A percentile compares a stretch with the other conserved stretches of the same genome.
phyloP scores from a whole-genome alignment of 2,329 filamentous ascomycete genomes.

The Madurella mycetomatis region DNA sequence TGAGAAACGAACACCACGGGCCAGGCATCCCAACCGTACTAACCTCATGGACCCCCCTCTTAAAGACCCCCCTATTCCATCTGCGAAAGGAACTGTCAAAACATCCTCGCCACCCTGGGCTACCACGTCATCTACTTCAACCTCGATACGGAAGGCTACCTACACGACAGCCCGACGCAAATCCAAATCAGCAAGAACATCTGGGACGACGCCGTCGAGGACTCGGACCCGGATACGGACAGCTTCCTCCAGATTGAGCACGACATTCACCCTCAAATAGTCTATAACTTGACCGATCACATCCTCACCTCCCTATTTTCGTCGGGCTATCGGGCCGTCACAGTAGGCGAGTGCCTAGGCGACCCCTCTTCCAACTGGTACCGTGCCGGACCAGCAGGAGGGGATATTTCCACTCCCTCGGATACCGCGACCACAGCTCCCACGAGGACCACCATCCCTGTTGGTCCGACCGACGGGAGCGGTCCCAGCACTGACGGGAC shows the following conservation, averaged over 20 bases:
- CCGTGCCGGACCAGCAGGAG: slow-evolving; percentile 31
- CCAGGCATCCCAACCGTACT: neutral
- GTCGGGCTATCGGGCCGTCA: slow-evolving; percentile 44
- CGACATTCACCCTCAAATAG: slow-evolving; percentile 44
- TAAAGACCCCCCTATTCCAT: slow-evolving; percentile 40
- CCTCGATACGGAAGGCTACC: slow-evolving; percentile 35
- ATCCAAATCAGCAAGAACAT: slow-evolving; percentile 35
- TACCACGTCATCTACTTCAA: slow-evolving; percentile 37
- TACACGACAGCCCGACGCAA: slow-evolving; percentile 28
- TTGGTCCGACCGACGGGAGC: slow-evolving; percentile 9
- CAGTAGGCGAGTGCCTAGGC: slow-evolving; percentile 52
- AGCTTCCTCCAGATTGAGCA: slow-evolving; percentile 49
- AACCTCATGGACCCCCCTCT: slow-evolving; percentile 19
- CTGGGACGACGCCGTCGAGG: slow-evolving; percentile 28
- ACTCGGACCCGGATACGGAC: slow-evolving; percentile 21
- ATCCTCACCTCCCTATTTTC: slow-evolving; percentile 38
- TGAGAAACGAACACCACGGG: neutral
- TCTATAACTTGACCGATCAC: slow-evolving; percentile 44
- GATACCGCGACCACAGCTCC: neutral
- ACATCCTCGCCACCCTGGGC: slow-evolving; percentile 30
- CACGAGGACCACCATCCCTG: slow-evolving; percentile 14
- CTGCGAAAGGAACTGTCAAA: slow-evolving; percentile 30
- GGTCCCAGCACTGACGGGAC: slow-evolving; percentile 23
- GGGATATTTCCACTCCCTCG: slow-evolving; percentile 1
- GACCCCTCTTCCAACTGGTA: slow-evolving; percentile 52